Percentiles rank a stretch among this genome's conserved stretches.
Conservation (phyloP, 495 filamentous ascomycete species). For the Aspergillus asperescens region DNA sequence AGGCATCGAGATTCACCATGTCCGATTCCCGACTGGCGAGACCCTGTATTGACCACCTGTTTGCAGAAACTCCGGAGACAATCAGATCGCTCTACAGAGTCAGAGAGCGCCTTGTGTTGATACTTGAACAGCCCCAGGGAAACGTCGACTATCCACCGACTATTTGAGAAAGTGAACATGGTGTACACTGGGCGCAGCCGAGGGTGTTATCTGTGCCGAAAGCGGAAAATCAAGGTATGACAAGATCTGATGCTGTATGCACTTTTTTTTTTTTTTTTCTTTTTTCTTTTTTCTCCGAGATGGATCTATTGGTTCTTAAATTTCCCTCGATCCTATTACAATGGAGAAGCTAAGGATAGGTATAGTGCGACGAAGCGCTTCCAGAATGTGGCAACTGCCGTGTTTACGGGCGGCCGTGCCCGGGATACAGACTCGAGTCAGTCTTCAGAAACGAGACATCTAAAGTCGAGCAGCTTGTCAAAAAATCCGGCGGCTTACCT, state of each 20-base stretch:
- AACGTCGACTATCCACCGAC: not conserved
- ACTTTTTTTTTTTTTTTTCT: slow-evolving; percentile 2
- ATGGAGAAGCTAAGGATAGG: slow-evolving; percentile 15
- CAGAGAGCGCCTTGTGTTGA: not conserved
- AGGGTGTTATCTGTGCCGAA: slow-evolving; percentile 45
- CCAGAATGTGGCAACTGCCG: slow-evolving; percentile 40
- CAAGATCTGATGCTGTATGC: slow-evolving; percentile 1
- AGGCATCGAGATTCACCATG: slow-evolving; percentile 4
- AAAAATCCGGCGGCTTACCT: slow-evolving; percentile 16
- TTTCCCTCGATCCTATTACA: too few relatives aligned
- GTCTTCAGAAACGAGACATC: slow-evolving; percentile 40
- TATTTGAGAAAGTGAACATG: slow-evolving; percentile 25
- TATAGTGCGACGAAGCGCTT: slow-evolving; percentile 41
- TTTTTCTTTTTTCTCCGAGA: not conserved
- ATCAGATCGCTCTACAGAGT: not conserved
- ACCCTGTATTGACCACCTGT: not conserved
- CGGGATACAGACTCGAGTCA: slow-evolving; percentile 37
- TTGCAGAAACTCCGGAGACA: not conserved
- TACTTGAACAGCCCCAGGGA: too few relatives aligned
- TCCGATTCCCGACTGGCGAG: slow-evolving; percentile 1
- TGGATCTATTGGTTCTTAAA: not conserved
- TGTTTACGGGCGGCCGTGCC: slow-evolving; percentile 40
- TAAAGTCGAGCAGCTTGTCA: slow-evolving; percentile 29
- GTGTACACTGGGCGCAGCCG: slow-evolving; percentile 45
- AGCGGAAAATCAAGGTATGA: slow-evolving; percentile 46